A percentile compares a stretch with the other conserved stretches of the same genome.
These are phyloP conservation scores for Globisporangium middletonii DNA, from an alignment of 352 stramenopile species.

Conservation along the genomic window DNA sequence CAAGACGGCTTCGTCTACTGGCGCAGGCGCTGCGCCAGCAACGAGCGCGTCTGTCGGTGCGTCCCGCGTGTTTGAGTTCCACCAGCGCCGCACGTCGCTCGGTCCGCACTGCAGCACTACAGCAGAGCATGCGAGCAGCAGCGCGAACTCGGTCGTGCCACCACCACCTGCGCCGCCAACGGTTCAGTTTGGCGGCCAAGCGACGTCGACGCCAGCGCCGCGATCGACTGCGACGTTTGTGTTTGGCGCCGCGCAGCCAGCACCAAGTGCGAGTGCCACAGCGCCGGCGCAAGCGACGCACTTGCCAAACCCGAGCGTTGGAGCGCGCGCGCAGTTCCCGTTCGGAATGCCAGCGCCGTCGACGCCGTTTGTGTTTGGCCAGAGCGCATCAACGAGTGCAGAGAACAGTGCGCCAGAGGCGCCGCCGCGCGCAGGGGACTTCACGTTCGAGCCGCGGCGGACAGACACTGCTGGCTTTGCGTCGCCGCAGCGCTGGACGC, in stretches of 20 bases:
- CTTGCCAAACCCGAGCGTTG: slow-evolving; percentile 10
- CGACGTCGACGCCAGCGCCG: background rate
- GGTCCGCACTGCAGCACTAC: background rate
- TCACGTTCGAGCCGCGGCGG: slow-evolving; percentile 8
- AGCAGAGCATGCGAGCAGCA: background rate
- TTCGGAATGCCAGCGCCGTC: slow-evolving; percentile 16
- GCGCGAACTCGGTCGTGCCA: background rate
- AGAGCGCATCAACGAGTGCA: background rate
- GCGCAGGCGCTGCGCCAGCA: background rate
- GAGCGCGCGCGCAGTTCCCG: slow-evolving; percentile 15
- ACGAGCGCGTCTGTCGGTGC: background rate
- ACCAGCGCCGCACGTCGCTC: background rate
- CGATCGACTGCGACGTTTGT: slow-evolving; percentile 1
- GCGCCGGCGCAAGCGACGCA: background rate
- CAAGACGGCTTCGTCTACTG: no score
- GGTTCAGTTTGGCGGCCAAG: background rate
- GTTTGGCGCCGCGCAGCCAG: slow-evolving; percentile 3
- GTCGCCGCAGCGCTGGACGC: background rate
- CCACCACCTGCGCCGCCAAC: background rate
- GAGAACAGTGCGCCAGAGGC: background rate
- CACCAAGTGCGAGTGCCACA: background rate
- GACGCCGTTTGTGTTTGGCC: slow-evolving; percentile 20
- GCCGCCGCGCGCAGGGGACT: slow-evolving; percentile 1
- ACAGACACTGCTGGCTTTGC: background rate
- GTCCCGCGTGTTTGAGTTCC: background rate